A percentile compares a stretch with the other conserved stretches of the same genome.
Conservation (phyloP, 495 filamentous ascomycete species). For the Collariella sp. region DNA sequence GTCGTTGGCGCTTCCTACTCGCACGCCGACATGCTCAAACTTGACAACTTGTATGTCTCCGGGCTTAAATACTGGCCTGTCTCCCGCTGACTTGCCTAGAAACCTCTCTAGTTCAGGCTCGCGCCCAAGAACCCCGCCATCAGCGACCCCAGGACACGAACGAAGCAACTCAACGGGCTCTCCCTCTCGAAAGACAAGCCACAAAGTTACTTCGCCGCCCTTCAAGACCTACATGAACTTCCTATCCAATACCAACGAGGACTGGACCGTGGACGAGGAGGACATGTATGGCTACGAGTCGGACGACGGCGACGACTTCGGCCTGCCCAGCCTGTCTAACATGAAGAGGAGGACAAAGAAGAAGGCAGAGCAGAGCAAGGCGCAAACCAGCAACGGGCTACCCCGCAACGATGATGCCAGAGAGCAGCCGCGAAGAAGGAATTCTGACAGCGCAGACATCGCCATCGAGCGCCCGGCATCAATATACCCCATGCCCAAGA, state of each 20-base stretch:
- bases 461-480: slow-evolving; percentile 83
- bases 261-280: slow-evolving; percentile 65
- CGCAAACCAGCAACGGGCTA: slow-evolving; percentile 9
- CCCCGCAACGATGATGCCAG: slow-evolving; percentile 11
- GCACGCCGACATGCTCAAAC: slow-evolving; percentile 87
- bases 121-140: slow-evolving; percentile 43
- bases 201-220: slow-evolving; percentile 50
- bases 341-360: slow-evolving; percentile 65
- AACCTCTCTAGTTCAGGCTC: slow-evolving; percentile 38
- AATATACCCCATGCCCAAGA: slow-evolving; percentile 78
- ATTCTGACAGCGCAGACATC: slow-evolving; percentile 80
- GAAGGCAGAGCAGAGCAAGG: slow-evolving; percentile 35
- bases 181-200: slow-evolving; percentile 46
- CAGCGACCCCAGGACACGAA: slow-evolving; percentile 27
- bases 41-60: slow-evolving; percentile 56
- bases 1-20: slow-evolving; percentile 96
- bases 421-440: slow-evolving; percentile 25
- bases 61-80: neutral
- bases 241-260: slow-evolving; percentile 62
- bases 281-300: slow-evolving; percentile 64
- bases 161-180: slow-evolving; percentile 39
- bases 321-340: slow-evolving; percentile 79
- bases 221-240: slow-evolving; percentile 66
- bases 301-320: slow-evolving; percentile 88
- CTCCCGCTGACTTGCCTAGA: slow-evolving; percentile 23